These are phyloP conservation scores for Yueomyces sp. DNA, from an alignment of 1,139 yeast species.

Conservation along the genomic window DNA sequence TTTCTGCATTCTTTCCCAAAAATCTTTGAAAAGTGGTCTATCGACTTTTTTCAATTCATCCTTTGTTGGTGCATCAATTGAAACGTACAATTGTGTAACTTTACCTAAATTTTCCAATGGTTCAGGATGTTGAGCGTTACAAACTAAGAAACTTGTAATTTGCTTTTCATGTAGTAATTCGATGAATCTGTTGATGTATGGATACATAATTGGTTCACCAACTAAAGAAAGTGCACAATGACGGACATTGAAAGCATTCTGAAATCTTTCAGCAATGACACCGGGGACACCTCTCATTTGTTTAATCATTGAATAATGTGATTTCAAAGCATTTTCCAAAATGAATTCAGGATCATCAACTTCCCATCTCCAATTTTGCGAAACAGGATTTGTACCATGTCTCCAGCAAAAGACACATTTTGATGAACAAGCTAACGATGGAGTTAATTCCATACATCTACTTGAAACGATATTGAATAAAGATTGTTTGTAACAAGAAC, in stretches of 20 bases:
- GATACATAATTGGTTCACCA: conserved; percentile 91
- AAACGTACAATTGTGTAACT: conserved; percentile 84
- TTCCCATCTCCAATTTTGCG: conserved; percentile 95
- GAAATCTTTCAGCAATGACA: conserved; percentile 75
- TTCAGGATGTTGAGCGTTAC: conserved; percentile 93
- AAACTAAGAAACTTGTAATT: conserved; percentile 78
- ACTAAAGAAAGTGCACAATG: conserved; percentile 90
- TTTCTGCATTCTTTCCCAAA: conserved; percentile 77
- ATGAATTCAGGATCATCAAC: conserved; percentile 81
- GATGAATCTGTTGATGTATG: conserved; percentile 76
- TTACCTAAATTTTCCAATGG: conserved; percentile 54
- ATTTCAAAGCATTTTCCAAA: conserved; percentile 72
- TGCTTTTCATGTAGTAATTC: conserved; percentile 64
- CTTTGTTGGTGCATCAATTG: conserved; percentile 85
- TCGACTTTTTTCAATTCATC: conserved; percentile 71
- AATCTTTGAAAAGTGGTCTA: conserved; percentile 79
- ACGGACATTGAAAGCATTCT: conserved; percentile 77
- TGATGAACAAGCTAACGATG: conserved; percentile 84
- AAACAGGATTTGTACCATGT: conserved; percentile 95
- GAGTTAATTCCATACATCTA: conserved; percentile 92
- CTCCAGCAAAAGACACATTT: conserved; percentile 97
- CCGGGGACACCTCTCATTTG: conserved; percentile 96
- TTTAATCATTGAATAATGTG: conserved; percentile 83
- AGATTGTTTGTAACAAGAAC: conserved; percentile 87
- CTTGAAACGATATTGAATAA: conserved; percentile 85